Evolutionary conservation across 129 eudicot genomes (phyloP).

Genomic region (Flaveria brownii): DNA sequence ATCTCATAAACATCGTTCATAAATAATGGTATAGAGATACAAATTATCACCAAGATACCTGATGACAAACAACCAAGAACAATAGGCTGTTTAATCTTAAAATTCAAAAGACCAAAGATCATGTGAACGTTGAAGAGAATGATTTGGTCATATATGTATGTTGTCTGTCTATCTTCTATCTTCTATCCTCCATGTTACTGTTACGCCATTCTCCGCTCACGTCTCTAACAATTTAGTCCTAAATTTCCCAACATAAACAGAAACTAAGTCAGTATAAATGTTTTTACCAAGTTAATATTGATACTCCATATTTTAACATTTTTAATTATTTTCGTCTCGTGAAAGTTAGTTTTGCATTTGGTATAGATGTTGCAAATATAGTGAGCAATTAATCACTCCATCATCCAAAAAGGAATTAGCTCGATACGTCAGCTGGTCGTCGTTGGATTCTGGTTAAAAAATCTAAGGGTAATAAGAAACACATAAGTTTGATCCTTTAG

Average conservation of each 20-base stretch:
- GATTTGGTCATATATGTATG: background rate
- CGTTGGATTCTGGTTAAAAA: too few relatives aligned
- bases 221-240: slow-evolving; percentile 11
- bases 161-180: background rate
- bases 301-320: background rate
- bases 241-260: background rate
- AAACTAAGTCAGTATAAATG: background rate
- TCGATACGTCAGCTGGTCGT: too few relatives aligned
- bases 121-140: background rate
- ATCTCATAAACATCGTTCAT: background rate
- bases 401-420: too few relatives aligned
- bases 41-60: background rate
- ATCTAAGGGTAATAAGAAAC: too few relatives aligned
- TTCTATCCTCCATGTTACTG: background rate
- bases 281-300: background rate
- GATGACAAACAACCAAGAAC: background rate
- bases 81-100: background rate
- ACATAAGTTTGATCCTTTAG: too few relatives aligned
- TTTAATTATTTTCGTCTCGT: background rate
- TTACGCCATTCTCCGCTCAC: background rate
- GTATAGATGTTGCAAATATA: background rate
- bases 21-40: background rate
- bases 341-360: background rate
- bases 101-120: background rate
- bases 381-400: too few relatives aligned